These are phyloP conservation scores for Apiospora malaysiana DNA, from an alignment of 2,329 filamentous ascomycete species.

Conservation along the genomic window DNA sequence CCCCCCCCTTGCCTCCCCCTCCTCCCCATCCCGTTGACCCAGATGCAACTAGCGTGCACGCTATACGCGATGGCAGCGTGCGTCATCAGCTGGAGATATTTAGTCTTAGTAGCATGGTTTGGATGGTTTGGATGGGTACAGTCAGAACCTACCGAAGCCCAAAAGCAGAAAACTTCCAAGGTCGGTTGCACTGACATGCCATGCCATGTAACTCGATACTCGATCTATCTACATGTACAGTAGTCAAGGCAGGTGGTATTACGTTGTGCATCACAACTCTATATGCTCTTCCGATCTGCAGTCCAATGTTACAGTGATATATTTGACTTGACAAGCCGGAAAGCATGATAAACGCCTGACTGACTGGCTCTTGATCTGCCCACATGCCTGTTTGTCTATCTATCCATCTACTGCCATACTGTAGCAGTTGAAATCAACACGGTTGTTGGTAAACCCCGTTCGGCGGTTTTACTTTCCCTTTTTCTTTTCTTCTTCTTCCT, in stretches of 20 bases:
- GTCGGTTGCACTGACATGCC: not conserved
- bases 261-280: not conserved
- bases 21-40: not conserved
- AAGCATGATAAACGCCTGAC: not conserved
- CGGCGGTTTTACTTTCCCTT: not conserved
- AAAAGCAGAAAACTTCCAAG: not conserved
- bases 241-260: not conserved
- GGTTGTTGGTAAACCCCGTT: not conserved
- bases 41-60: not conserved
- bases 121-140: not conserved
- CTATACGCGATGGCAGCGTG: not conserved
- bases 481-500: not conserved
- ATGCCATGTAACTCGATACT: slow-evolving; percentile 17
- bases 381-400: not conserved
- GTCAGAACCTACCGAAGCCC: not conserved
- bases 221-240: not conserved
- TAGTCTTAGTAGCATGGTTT: too few species aligned
- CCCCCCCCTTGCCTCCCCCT: too few species aligned
- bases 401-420: too few species aligned
- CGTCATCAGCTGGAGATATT: slow-evolving; percentile 8
- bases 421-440: too few species aligned
- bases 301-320: not conserved
- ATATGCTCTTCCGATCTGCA: slow-evolving; percentile 6
- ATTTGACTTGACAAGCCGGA: not conserved
- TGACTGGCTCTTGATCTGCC: not conserved